Evolutionary conservation across 2,329 filamentous ascomycete species (phyloP).

Genomic region (Trichoderma semiorbis): DNA sequence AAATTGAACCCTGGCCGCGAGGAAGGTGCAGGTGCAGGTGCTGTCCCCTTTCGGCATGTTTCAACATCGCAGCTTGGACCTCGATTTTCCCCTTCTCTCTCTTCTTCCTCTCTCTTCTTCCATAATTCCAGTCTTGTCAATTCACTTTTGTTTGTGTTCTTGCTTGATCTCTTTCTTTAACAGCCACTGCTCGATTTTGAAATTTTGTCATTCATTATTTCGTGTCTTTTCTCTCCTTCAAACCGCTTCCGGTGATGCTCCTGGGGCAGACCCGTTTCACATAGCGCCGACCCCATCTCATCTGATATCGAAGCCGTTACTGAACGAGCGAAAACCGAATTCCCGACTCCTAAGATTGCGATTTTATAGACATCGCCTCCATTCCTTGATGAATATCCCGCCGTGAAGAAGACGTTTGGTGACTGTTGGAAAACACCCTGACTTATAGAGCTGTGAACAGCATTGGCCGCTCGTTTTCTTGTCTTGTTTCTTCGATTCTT

Average conservation of each 20-base stretch:
- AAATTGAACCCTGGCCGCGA: neutral
- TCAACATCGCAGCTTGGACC: slow-evolving; percentile 18
- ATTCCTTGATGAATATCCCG: slow-evolving; percentile 6
- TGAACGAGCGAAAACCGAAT: neutral
- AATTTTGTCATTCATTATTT: slow-evolving; percentile 13
- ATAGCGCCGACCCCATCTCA: neutral
- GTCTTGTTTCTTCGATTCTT: slow-evolving; percentile 21
- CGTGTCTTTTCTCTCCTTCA: slow-evolving; percentile 8
- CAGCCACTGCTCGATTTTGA: neutral
- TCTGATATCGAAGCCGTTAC: neutral
- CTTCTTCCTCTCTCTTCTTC: neutral
- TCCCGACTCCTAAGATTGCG: neutral
- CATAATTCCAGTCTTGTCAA: neutral
- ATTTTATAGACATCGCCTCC: neutral
- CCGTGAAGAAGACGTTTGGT: neutral
- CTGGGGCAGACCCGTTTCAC: neutral
- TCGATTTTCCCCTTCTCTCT: slow-evolving; percentile 23
- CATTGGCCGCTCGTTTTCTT: slow-evolving; percentile 20
- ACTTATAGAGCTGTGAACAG: neutral
- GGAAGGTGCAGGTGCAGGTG: neutral
- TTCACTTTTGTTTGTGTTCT: slow-evolving; percentile 11
- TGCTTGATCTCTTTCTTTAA: slow-evolving; percentile 3
- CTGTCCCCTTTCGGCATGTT: slow-evolving; percentile 16
- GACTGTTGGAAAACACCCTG: neutral
- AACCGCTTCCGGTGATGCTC: neutral